Evolutionary conservation across 495 filamentous ascomycete genomes (phyloP).

Genomic region (Podospora tetraspora): DNA sequence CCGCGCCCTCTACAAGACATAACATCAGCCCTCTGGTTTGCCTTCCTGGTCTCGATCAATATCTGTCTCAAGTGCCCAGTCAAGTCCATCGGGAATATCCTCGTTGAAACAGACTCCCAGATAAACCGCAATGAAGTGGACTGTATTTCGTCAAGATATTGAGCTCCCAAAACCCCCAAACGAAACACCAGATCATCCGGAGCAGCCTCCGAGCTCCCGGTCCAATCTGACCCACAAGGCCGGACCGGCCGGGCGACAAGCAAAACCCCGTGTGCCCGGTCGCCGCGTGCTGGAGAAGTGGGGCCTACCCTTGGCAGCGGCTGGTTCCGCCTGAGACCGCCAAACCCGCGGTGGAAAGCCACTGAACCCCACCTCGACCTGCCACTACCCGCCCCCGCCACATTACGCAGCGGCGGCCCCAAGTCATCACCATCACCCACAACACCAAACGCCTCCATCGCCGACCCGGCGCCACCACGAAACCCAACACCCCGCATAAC

Average conservation of each 20-base stretch:
- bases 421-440: slow-evolving; percentile 1
- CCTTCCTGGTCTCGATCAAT: too few species aligned
- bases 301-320: not conserved
- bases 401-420: not conserved
- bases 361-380: not conserved
- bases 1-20: too few species aligned
- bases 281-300: not conserved
- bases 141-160: too few species aligned
- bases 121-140: too few species aligned
- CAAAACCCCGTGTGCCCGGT: not conserved
- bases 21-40: too few species aligned
- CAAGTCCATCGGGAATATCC: too few species aligned
- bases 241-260: not conserved
- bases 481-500: not conserved
- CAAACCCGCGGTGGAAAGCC: not conserved
- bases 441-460: not conserved
- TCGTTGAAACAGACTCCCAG: too few species aligned
- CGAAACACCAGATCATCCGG: too few species aligned
- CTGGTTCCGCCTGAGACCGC: not conserved
- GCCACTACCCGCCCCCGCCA: not conserved
- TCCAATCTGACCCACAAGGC: not conserved
- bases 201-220: not conserved
- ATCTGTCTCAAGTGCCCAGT: too few species aligned
- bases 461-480: not conserved
- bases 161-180: too few species aligned